phyloP scores from a whole-genome alignment of 352 stramenopile genomes.

The Globisporangium yorkense region DNA sequence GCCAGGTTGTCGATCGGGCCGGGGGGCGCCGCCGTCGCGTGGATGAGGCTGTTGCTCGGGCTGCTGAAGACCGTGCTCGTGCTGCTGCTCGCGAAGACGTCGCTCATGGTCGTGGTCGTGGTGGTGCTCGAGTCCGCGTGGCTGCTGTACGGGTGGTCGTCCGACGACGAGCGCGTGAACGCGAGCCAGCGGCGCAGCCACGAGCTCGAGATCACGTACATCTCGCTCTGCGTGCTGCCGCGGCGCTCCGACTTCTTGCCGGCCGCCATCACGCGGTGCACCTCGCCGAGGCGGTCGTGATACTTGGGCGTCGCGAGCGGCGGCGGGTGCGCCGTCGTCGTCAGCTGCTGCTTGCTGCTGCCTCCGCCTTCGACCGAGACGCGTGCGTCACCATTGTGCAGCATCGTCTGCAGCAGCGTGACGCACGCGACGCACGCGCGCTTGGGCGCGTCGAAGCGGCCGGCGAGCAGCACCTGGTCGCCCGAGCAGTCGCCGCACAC shows the following conservation, averaged over 20 bases:
- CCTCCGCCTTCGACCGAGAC: constrained; percentile 34
- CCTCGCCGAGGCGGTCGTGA: constrained; percentile 55
- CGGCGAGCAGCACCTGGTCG: constrained; percentile 48
- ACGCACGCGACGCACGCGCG: constrained; percentile 60
- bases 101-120: constrained; percentile 13
- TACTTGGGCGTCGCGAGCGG: constrained; percentile 29
- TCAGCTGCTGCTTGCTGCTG: constrained; percentile 11
- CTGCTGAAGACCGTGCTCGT: constrained; percentile 12
- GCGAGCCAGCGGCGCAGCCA: constrained; percentile 63
- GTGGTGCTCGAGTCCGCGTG: constrained; percentile 14
- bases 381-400: constrained; percentile 31
- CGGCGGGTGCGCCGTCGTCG: constrained; percentile 4
- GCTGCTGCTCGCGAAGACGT: background rate
- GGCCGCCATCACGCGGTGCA: constrained; percentile 61
- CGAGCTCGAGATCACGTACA: constrained; percentile 51
- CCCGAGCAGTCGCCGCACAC: constrained; percentile 69
- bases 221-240: constrained; percentile 36
- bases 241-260: constrained; percentile 51
- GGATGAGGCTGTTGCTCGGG: constrained; percentile 9
- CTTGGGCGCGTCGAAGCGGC: constrained; percentile 45
- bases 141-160: constrained; percentile 15
- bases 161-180: constrained; percentile 28
- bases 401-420: constrained; percentile 51
- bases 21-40: constrained; percentile 15
- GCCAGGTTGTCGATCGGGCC: constrained; percentile 59